Conservation (phyloP, 805 yeast genomes). For the Barnettozyma siamensis region DNA sequence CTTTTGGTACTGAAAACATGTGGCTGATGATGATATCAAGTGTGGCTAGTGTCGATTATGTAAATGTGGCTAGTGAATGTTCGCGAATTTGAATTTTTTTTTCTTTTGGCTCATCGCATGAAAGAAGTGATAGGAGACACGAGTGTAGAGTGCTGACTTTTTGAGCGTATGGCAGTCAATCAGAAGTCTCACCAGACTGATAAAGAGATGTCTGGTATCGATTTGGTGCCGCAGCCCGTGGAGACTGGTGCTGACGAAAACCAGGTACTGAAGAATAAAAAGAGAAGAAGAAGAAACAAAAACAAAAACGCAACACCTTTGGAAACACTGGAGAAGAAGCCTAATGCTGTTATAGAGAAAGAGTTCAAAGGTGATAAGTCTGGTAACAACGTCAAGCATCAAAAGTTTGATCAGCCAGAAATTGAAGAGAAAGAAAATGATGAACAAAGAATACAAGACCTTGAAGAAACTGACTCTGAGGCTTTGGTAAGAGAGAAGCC, state of each 20-base stretch:
- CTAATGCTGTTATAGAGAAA: neutral
- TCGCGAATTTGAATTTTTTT: neutral
- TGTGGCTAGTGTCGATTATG: neutral
- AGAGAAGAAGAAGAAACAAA: constrained; percentile 16
- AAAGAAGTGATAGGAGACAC: too few species aligned
- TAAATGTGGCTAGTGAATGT: constrained; percentile 5
- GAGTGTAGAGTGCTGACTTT: too few species aligned
- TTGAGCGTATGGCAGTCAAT: too few species aligned
- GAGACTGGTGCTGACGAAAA: neutral
- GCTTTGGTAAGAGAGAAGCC: constrained; percentile 6
- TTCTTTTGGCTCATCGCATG: neutral
- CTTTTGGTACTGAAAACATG: too few species aligned
- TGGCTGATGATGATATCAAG: neutral
- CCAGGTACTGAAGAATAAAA: constrained; percentile 9
- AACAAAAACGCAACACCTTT: constrained; percentile 1
- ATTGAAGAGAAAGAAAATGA: neutral
- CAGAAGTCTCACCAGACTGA: too few species aligned
- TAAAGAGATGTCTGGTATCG: too few species aligned
- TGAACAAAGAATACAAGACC: neutral
- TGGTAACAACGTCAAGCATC: constrained; percentile 3
- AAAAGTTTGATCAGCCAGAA: constrained; percentile 1
- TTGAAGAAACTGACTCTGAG: neutral
- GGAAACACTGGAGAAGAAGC: constrained; percentile 2
- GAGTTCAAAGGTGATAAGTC: neutral
- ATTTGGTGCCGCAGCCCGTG: neutral